Evolutionary conservation across 805 yeast species (phyloP).

Genomic region (Kodamaea nitidulidarum): DNA sequence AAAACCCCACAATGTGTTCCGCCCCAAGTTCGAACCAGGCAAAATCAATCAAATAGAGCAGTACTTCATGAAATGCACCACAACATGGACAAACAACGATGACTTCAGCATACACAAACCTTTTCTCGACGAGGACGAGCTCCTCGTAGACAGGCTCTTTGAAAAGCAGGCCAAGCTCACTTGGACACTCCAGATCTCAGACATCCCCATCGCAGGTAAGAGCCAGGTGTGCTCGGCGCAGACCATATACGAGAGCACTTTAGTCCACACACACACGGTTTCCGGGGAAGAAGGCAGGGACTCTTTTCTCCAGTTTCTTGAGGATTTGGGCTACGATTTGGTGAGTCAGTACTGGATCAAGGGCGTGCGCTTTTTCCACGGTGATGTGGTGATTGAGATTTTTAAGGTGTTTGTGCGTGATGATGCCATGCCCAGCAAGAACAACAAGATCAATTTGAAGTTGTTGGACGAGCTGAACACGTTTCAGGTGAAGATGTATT

Average conservation of each 20-base stretch:
- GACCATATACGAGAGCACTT: slow-evolving; percentile 59
- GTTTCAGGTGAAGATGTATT: slow-evolving; percentile 59
- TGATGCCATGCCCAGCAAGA: slow-evolving; percentile 16
- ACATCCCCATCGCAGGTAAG: slow-evolving; percentile 75
- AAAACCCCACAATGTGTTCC: slow-evolving; percentile 48
- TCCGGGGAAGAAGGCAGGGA: slow-evolving; percentile 19
- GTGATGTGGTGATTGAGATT: slow-evolving; percentile 58
- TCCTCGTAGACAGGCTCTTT: slow-evolving; percentile 30
- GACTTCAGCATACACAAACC: slow-evolving; percentile 26
- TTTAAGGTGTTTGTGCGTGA: slow-evolving; percentile 43
- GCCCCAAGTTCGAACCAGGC: slow-evolving; percentile 52
- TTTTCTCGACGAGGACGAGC: slow-evolving; percentile 15
- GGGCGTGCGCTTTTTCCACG: slow-evolving; percentile 61
- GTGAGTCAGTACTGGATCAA: slow-evolving; percentile 57
- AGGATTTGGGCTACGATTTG: slow-evolving; percentile 66
- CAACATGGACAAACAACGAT: slow-evolving; percentile 41
- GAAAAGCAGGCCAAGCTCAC: slow-evolving; percentile 16
- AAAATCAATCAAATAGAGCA: slow-evolving; percentile 57
- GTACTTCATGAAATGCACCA: slow-evolving; percentile 46
- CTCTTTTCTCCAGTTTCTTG: slow-evolving; percentile 42
- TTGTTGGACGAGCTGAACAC: slow-evolving; percentile 51
- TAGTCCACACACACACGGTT: slow-evolving; percentile 46
- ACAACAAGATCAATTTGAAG: slow-evolving; percentile 29
- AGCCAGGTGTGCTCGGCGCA: slow-evolving; percentile 57
- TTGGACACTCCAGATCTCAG: slow-evolving; percentile 66